Evolutionary conservation across 2,329 filamentous ascomycete species (phyloP).

Genomic region (Lecanicillium sp.): DNA sequence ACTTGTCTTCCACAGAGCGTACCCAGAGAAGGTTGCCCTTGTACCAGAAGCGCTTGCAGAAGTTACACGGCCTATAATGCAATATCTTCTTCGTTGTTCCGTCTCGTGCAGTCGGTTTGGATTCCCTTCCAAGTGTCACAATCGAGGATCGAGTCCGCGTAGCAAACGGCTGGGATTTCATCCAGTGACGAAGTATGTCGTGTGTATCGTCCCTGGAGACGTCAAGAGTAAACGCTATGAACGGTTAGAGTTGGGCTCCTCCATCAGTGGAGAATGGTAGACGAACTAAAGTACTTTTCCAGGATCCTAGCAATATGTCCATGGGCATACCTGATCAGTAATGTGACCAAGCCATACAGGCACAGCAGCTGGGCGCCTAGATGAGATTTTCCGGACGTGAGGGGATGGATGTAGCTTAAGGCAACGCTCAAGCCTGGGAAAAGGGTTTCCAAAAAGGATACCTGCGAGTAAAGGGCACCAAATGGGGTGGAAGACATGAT

Average conservation of each 20-base stretch:
- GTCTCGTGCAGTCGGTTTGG: background rate
- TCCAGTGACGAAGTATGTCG: background rate
- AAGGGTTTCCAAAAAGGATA: background rate
- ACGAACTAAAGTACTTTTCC: conserved; percentile 4
- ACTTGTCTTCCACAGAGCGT: conserved; percentile 7
- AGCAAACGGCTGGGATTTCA: background rate
- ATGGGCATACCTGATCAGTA: background rate
- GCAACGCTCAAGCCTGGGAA: conserved; percentile 1
- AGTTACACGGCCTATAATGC: background rate
- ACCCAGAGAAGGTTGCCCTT: conserved; percentile 8
- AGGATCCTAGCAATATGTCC: background rate
- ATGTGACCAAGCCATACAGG: background rate
- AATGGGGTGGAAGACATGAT: background rate
- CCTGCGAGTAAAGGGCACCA: conserved; percentile 2
- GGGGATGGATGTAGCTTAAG: background rate
- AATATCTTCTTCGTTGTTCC: conserved; percentile 1
- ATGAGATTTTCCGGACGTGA: background rate
- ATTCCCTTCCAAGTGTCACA: background rate
- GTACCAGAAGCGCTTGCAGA: conserved; percentile 8
- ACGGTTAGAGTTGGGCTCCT: conserved; percentile 1
- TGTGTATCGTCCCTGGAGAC: background rate
- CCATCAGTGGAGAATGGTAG: background rate
- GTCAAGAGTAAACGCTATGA: conserved; percentile 13
- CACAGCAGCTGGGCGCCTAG: background rate
- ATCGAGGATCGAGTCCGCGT: background rate